phyloP scores from a whole-genome alignment of 768 basidiomycete species.

The Agrocybe pediades region DNA sequence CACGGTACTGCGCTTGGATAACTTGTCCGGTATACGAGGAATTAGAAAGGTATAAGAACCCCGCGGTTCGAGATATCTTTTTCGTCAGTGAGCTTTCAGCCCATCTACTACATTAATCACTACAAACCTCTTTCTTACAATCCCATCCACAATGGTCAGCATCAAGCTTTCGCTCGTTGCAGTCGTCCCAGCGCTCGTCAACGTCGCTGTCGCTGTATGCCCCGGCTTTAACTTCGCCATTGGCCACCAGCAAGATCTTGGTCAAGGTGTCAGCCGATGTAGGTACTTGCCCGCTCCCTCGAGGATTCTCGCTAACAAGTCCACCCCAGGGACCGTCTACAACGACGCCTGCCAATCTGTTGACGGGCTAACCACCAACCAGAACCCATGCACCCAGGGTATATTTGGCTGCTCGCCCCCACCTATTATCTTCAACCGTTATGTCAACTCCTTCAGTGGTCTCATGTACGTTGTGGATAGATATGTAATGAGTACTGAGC shows the following conservation, averaged over 20 bases:
- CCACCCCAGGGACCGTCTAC: conserved; percentile 27
- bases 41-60: too few species aligned
- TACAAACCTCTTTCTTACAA: too few species aligned
- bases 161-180: too few species aligned
- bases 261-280: conserved; percentile 22
- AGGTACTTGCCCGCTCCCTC: background rate
- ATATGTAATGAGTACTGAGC: too few species aligned
- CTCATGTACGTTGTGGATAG: conserved; percentile 23
- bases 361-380: conserved; percentile 26
- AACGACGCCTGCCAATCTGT: conserved; percentile 28
- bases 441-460: conserved; percentile 25
- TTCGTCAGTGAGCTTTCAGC: too few species aligned
- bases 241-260: conserved; percentile 5
- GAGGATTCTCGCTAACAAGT: background rate
- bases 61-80: too few species aligned
- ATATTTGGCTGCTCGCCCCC: conserved; percentile 31
- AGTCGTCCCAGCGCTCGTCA: background rate
- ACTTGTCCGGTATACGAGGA: too few species aligned
- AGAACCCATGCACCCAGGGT: conserved; percentile 29
- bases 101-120: too few species aligned
- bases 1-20: too few species aligned
- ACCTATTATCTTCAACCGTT: conserved; percentile 29
- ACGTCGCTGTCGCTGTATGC: background rate
- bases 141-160: too few species aligned
- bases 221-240: too few species aligned